Evolutionary conservation across 768 basidiomycete species (phyloP).

Genomic region (Podaxis sp.): DNA sequence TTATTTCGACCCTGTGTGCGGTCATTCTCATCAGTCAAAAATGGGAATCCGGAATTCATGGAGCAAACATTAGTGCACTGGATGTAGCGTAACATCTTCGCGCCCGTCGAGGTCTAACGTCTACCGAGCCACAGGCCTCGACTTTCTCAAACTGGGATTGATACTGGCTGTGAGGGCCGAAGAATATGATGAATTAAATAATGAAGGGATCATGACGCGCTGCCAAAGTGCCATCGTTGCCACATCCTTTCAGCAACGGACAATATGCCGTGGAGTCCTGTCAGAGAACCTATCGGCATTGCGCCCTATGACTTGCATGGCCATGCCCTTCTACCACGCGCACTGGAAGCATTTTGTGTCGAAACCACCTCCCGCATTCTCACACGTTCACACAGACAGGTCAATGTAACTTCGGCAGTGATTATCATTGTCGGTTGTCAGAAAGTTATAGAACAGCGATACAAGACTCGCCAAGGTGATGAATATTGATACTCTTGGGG

Average conservation of each 20-base stretch:
- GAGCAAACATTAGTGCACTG: not conserved
- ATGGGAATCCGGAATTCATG: not conserved
- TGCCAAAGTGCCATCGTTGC: slow-evolving; percentile 6
- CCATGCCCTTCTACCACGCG: too few species aligned
- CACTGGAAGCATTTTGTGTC: not conserved
- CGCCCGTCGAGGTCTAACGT: not conserved
- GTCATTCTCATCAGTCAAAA: slow-evolving; percentile 12
- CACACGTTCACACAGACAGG: not conserved
- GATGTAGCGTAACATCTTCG: not conserved
- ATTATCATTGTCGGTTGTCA: not conserved
- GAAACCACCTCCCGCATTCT: not conserved
- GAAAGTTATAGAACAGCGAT: not conserved
- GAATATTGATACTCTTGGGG: not conserved
- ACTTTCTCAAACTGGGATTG: not conserved
- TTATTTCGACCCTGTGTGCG: not conserved
- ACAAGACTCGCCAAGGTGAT: not conserved
- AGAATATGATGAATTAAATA: not conserved
- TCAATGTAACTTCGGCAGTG: not conserved
- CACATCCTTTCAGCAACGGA: slow-evolving; percentile 11
- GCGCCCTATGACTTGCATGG: not conserved
- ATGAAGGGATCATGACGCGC: not conserved
- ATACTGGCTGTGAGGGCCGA: not conserved
- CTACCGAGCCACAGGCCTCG: not conserved
- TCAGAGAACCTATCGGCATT: not conserved
- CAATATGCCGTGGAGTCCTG: not conserved